Evolutionary conservation across 2,329 filamentous ascomycete species (phyloP).

Genomic region (Fusarium sp.): DNA sequence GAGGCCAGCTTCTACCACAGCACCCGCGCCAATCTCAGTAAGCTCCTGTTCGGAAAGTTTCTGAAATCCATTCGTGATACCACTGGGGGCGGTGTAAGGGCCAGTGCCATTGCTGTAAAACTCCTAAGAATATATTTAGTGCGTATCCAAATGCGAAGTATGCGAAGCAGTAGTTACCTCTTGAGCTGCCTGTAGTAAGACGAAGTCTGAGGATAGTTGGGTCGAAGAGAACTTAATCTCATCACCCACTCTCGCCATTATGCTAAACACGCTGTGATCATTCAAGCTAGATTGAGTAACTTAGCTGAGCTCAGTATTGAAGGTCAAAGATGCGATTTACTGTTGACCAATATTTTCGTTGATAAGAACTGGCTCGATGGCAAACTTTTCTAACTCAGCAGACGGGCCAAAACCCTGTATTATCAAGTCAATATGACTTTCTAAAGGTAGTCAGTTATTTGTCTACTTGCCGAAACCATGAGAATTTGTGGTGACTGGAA

Average conservation of each 20-base stretch:
- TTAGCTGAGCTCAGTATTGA: rapidly evolving
- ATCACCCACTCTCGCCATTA: slow-evolving; percentile 13
- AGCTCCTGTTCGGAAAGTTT: slow-evolving; percentile 12
- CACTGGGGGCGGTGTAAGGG: slow-evolving; percentile 7
- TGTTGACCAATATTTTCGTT: slow-evolving; percentile 29
- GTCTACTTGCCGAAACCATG: slow-evolving; percentile 8
- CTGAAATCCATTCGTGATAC: slow-evolving; percentile 18
- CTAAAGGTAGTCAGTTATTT: rapidly evolving
- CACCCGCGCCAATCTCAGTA: slow-evolving; percentile 3
- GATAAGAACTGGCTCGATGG: slow-evolving; percentile 18
- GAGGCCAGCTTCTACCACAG: slow-evolving; percentile 19
- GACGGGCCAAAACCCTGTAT: slow-evolving; percentile 1
- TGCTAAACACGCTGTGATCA: slow-evolving; percentile 18
- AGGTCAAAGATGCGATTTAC: not conserved
- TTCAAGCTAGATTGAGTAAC: not conserved
- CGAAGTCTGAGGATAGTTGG: slow-evolving; percentile 1
- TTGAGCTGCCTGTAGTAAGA: slow-evolving; percentile 8
- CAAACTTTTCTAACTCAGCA: slow-evolving; percentile 3
- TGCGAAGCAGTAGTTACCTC: not conserved
- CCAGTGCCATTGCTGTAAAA: slow-evolving; percentile 17
- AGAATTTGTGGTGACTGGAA: slow-evolving; percentile 22
- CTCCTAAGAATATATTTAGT: not conserved
- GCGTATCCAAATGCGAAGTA: not conserved
- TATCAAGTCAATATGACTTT: not conserved
- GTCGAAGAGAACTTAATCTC: slow-evolving; percentile 9